phyloP scores from a whole-genome alignment of 1,139 yeast genomes.

The Eremothecium cymbalariae region DNA sequence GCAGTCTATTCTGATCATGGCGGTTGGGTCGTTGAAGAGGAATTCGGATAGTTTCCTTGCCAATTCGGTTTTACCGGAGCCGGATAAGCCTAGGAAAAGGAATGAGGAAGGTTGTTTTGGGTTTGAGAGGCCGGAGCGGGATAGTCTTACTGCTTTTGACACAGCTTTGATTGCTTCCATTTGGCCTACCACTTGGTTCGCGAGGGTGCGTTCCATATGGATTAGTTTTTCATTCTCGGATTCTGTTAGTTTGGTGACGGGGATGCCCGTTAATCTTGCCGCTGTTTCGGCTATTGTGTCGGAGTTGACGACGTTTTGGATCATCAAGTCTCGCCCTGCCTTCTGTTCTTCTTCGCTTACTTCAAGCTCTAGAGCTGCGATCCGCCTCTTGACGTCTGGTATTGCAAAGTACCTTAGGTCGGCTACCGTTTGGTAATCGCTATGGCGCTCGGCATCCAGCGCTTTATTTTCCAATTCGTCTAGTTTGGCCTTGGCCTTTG shows the following conservation, averaged over 20 bases:
- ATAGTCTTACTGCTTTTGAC: constrained; percentile 84
- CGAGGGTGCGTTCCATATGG: constrained; percentile 83
- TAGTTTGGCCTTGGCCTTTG: constrained; percentile 77
- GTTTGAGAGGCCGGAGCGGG: constrained; percentile 92
- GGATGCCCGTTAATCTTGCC: constrained; percentile 94
- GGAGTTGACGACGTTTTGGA: constrained; percentile 82
- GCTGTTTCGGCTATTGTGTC: constrained; percentile 97
- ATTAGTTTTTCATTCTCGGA: constrained; percentile 91
- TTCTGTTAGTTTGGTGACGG: constrained; percentile 93
- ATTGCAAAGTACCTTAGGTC: constrained; percentile 95
- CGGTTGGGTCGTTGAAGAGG: constrained; percentile 89
- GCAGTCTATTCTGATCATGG: constrained; percentile 96
- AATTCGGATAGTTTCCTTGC: constrained; percentile 96
- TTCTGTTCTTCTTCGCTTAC: constrained; percentile 70
- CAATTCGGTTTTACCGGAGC: constrained; percentile 96
- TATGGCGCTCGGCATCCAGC: constrained; percentile 92
- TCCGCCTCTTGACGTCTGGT: constrained; percentile 78
- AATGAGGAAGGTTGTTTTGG: constrained; percentile 96
- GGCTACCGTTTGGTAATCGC: constrained; percentile 90
- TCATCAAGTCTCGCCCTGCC: constrained; percentile 55
- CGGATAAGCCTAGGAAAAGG: constrained; percentile 89
- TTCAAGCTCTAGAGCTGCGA: constrained; percentile 62
- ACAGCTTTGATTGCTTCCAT: constrained; percentile 94
- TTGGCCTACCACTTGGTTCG: constrained; percentile 88
- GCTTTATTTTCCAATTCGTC: constrained; percentile 93